Evolutionary conservation across 306 rosid species (phyloP).

Genomic region (Cyamopsis tetragonoloba): DNA sequence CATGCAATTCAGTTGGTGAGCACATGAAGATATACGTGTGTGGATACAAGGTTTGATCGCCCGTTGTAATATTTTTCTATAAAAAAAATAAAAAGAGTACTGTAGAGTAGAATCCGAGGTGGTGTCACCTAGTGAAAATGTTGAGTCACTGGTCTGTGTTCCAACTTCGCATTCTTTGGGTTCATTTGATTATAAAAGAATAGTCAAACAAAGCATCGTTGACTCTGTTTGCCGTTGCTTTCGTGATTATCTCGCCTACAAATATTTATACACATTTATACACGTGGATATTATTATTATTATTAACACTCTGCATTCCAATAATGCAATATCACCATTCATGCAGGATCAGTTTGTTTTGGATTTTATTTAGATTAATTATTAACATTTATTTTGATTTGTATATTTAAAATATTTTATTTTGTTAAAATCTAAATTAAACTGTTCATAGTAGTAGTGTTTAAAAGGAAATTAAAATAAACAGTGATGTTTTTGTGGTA

Average conservation of each 20-base stretch:
- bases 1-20: too few relatives aligned
- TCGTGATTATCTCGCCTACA: not conserved
- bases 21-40: too few relatives aligned
- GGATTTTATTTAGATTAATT: too few relatives aligned
- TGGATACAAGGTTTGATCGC: too few relatives aligned
- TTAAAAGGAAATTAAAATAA: too few relatives aligned
- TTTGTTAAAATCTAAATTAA: too few relatives aligned
- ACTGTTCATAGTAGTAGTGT: too few relatives aligned
- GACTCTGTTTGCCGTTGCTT: slow-evolving; percentile 22
- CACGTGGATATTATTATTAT: not conserved
- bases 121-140: slow-evolving; percentile 4
- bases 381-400: too few relatives aligned
- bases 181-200: slow-evolving; percentile 20
- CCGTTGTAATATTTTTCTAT: too few relatives aligned
- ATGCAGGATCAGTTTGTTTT: too few relatives aligned
- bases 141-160: slow-evolving; percentile 9
- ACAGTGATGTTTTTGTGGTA: too few relatives aligned
- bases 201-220: slow-evolving; percentile 39
- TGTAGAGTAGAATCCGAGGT: slow-evolving; percentile 26
- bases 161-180: slow-evolving; percentile 9
- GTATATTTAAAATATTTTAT: too few relatives aligned
- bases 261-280: not conserved
- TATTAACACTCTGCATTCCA: not conserved
- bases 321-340: not conserved
- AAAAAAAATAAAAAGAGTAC: not conserved